Evolutionary conservation across 2,329 filamentous ascomycete genomes (phyloP).

Genomic region (Fusarium piperis): DNA sequence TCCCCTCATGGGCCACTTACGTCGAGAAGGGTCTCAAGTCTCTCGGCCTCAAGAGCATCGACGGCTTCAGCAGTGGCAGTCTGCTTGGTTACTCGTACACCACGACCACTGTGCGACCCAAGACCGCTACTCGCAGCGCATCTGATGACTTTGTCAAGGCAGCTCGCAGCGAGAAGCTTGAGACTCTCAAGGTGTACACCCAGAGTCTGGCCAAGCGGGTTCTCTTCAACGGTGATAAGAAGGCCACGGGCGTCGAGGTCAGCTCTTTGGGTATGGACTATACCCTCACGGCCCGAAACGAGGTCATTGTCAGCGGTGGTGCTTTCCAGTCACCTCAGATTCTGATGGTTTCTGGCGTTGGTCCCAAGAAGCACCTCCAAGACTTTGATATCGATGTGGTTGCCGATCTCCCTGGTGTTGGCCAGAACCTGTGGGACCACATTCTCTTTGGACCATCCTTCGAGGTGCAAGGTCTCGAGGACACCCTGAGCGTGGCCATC

Average conservation of each 20-base stretch:
- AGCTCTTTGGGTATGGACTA: slow-evolving; percentile 20
- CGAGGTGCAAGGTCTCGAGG: slow-evolving; percentile 32
- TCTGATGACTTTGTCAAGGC: slow-evolving; percentile 41
- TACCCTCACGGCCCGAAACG: slow-evolving; percentile 28
- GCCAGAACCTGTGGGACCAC: slow-evolving; percentile 36
- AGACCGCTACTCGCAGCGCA: slow-evolving; percentile 38
- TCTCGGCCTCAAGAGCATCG: slow-evolving; percentile 39
- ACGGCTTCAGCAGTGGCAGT: slow-evolving; percentile 33
- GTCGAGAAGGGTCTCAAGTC: slow-evolving; percentile 39
- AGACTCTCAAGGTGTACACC: slow-evolving; percentile 52
- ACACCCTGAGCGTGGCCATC: slow-evolving; percentile 35
- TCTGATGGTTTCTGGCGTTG: slow-evolving; percentile 37
- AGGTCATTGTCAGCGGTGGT: slow-evolving; percentile 32
- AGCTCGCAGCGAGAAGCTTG: slow-evolving; percentile 39
- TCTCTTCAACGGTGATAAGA: slow-evolving; percentile 52
- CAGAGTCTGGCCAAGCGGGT: slow-evolving; percentile 56
- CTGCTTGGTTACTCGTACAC: slow-evolving; percentile 41
- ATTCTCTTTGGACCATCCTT: slow-evolving; percentile 33
- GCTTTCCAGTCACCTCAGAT: slow-evolving; percentile 33
- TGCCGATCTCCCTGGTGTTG: slow-evolving; percentile 27
- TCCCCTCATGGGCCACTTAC: slow-evolving; percentile 31
- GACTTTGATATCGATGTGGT: slow-evolving; percentile 24
- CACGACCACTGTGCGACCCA: slow-evolving; percentile 27
- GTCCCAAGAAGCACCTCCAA: slow-evolving; percentile 10
- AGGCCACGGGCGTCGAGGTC: slow-evolving; percentile 51